A percentile compares a stretch with the other conserved stretches of the same genome.
Conservation (phyloP, 2,329 filamentous ascomycete species). For the Sporothrix brunneoviolacea region DNA sequence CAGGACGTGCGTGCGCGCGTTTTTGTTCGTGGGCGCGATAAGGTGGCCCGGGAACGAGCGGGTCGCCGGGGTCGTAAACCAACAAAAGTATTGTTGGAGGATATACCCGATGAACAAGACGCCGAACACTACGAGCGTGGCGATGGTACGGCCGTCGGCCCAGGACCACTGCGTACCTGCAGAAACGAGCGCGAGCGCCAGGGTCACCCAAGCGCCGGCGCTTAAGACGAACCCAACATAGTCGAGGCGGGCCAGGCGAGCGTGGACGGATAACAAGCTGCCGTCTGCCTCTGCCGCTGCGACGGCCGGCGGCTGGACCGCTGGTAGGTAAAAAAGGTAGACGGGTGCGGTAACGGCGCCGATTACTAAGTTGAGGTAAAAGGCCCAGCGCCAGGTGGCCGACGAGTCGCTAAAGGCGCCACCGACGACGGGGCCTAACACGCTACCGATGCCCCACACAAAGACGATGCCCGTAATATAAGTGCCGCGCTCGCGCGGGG, state of each 20-base stretch:
- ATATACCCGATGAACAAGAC: constrained; percentile 37
- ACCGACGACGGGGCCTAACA: constrained; percentile 27
- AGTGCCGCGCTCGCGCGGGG: background rate
- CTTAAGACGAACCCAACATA: background rate
- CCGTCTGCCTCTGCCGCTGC: constrained; percentile 11
- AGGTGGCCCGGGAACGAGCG: constrained; percentile 41
- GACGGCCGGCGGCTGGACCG: constrained; percentile 15
- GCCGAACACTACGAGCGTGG: constrained; percentile 40
- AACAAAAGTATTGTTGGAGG: constrained; percentile 38
- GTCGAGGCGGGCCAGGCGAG: background rate
- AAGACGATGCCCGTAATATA: constrained; percentile 11
- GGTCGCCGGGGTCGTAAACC: constrained; percentile 36
- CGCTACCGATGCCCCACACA: constrained; percentile 10
- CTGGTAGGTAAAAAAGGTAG: constrained; percentile 38
- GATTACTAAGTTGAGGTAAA: constrained; percentile 46
- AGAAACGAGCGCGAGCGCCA: constrained; percentile 34
- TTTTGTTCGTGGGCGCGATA: constrained; percentile 20
- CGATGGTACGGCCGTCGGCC: constrained; percentile 38
- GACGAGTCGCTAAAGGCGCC: constrained; percentile 35
- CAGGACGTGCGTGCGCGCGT: constrained; percentile 28
- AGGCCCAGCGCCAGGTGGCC: constrained; percentile 25
- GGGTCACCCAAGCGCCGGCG: background rate
- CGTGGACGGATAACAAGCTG: background rate
- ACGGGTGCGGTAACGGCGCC: constrained; percentile 35
- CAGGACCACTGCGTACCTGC: constrained; percentile 45